Evolutionary conservation across 768 basidiomycete genomes (phyloP), one percentile per base, ranked within the genome.

Genomic region (Tulasnella calospora): DNA sequence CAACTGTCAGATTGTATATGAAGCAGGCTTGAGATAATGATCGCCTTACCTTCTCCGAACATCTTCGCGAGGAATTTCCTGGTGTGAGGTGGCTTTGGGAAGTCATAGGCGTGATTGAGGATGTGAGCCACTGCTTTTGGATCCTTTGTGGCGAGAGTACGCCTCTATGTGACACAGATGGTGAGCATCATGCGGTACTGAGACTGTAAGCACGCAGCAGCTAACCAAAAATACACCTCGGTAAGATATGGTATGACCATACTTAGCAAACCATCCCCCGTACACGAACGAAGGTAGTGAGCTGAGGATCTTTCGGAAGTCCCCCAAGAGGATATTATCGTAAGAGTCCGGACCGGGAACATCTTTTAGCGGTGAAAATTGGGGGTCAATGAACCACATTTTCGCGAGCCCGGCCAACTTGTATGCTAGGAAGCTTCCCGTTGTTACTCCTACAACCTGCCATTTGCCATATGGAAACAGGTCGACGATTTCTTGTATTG

Each of bases 191-290:
- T 51, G n/a, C 13, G 36, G 15, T 13, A 27, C 3, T 33, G 23
- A 35, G 6, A 30, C 17, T 10, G 21, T 40, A n/a, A 5, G 21
- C 1, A 30, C n/a, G 75, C n/a, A 78, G 46, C 23, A 46, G 27
- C 77, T 78, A 19, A 78, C 77, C 36, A 73, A 27, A 4, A 90
- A 84, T 8, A 89, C 81, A 0, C 82, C 84, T 73, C 85, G 85
- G 79, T 87, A 89, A 73, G 81, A 84, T 73, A 90, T 77, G 0
- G 87, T 88, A 0, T 80, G 77, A 0, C 90, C 90, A 80, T 89
- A 88, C 79, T 88, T 82, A 57, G 83, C 81, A 0, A 86, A 81
- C 90, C 90, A 90, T 82, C 86, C 81, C 69, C 88, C 86, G n/a
- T 87, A 84, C 4, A 87, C 78, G 8, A 83, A 77, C 0, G 80